Conservation (phyloP, 2,329 filamentous ascomycete genomes). For the Apiospora pterosperma region DNA sequence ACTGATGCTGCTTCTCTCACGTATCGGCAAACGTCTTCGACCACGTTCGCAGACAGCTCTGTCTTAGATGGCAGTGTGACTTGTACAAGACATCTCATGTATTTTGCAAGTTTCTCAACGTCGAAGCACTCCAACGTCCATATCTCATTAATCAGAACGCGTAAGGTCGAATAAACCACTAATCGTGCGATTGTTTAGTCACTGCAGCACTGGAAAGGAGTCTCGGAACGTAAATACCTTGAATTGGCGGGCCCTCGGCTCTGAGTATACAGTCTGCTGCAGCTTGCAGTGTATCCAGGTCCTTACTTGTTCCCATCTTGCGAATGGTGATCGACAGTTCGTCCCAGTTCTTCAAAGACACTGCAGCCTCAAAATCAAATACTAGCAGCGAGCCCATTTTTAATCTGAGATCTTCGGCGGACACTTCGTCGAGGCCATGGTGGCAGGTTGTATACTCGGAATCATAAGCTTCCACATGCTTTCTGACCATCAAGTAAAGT, state of each 20-base stretch:
- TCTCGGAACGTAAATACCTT: constrained; percentile 35
- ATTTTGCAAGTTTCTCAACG: constrained; percentile 63
- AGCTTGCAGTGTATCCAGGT: constrained; percentile 50
- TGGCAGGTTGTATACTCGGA: constrained; percentile 35
- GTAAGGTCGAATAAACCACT: constrained; percentile 53
- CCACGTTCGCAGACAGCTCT: constrained; percentile 52
- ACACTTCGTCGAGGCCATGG: constrained; percentile 37
- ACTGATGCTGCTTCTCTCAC: constrained; percentile 49
- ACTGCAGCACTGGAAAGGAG: background rate
- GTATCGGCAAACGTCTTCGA: constrained; percentile 59
- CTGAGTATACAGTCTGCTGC: constrained; percentile 65
- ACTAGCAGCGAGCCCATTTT: constrained; percentile 67
- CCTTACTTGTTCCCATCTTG: constrained; percentile 41
- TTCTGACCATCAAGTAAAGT: constrained; percentile 58
- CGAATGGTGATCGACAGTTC: constrained; percentile 59
- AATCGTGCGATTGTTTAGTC: background rate
- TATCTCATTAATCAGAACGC: constrained; percentile 68
- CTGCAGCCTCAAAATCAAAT: constrained; percentile 76
- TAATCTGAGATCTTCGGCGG: constrained; percentile 48
- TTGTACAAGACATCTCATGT: constrained; percentile 75
- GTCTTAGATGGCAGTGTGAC: constrained; percentile 57
- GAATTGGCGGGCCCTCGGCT: constrained; percentile 43
- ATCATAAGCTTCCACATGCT: constrained; percentile 60
- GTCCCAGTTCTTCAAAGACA: constrained; percentile 65
- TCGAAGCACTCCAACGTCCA: constrained; percentile 56